Base-by-base conservation (phyloP, 1,284 basidiomycete genomes). In the Cystobasidium slooffiae region DNA sequence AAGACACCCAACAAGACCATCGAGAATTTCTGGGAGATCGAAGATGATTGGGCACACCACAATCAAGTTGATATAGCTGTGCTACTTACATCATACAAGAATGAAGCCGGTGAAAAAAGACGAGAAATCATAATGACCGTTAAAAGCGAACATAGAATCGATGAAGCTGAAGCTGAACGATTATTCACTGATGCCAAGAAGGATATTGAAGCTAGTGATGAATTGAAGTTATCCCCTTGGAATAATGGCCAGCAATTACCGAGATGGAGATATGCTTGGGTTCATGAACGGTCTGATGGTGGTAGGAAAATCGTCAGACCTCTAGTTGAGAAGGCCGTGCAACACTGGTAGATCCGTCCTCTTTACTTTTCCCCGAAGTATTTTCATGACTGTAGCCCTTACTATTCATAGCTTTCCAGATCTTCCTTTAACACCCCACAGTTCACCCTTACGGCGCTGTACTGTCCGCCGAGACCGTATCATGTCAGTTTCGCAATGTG, bases 61-160 rank as follows among this genome's bases (percentile, higher is more conserved):
- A 73, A 73, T 43, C 18, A 59, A 39, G 70, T 73, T 16, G 70
- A 73, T 39, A 73, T 73, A 39, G 49, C 70, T 12, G 44, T 73
- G n/a, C 37, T 73, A 3, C 53, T 73, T 7, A 73, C 70, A 14
- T 73, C 70, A 1, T 73, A 39, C 52, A 73, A 73, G 44, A 52
- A 73, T 44, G 62, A 55, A 37, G 44, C 10, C 18, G 63, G 63
- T 9, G 47, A 73, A 8, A 73, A 73, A 41, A 31, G 31, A 4
- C 62, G 70, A 18, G 70, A 73, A 43, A 66, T 73, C 37, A 65
- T 73, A 41, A 47, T 73, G 61, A 73, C 70, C n/a, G 70, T 73
- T 4, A 49, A 55, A 16, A 51, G 37, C 22, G 31, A 62, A 12
- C 70, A 73, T 59, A 49, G 70, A 4, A 73, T 73, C 22, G 70